A percentile compares a stretch with the other conserved stretches of the same genome.
These are phyloP conservation scores for Coccomyxa subellipsoidea DNA, from an alignment of 163 green algal species.

Conservation along the genomic window DNA sequence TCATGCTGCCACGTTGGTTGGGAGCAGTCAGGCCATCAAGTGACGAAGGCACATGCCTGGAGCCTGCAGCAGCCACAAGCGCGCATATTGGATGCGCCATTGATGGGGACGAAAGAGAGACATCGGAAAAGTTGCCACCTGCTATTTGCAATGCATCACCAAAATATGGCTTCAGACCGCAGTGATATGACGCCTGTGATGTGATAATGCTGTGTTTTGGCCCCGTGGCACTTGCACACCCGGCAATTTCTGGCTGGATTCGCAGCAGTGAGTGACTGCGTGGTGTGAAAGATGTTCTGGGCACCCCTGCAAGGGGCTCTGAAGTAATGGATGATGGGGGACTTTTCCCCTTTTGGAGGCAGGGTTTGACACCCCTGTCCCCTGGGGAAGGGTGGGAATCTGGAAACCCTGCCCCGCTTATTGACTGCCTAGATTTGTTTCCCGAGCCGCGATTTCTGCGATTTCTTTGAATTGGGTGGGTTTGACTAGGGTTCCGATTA, in stretches of 20 bases:
- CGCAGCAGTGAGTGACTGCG: not conserved
- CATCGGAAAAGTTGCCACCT: not conserved
- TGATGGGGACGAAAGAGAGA: too few species aligned
- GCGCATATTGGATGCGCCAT: not conserved
- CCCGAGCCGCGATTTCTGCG: not conserved
- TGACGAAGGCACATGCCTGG: too few species aligned
- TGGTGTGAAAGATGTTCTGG: not conserved
- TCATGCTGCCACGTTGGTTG: too few species aligned
- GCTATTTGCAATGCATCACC: too few species aligned
- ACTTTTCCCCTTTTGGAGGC: too few species aligned
- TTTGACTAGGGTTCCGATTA: not conserved
- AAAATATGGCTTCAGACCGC: too few species aligned
- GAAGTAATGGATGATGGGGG: not conserved
- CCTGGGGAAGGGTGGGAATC: not conserved
- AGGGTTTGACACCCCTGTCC: too few species aligned
- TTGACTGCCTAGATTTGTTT: not conserved
- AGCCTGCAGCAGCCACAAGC: not conserved
- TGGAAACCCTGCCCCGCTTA: not conserved
- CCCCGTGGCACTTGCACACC: not conserved
- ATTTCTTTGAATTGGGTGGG: not conserved
- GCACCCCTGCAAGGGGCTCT: not conserved
- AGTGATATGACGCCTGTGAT: not conserved
- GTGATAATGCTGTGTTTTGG: not conserved
- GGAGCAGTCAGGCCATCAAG: too few species aligned
- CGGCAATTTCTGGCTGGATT: not conserved